Evolutionary conservation across 2,329 filamentous ascomycete genomes (phyloP), one percentile per base, ranked within the genome.

Genomic region (Colletotrichum lupini): DNA sequence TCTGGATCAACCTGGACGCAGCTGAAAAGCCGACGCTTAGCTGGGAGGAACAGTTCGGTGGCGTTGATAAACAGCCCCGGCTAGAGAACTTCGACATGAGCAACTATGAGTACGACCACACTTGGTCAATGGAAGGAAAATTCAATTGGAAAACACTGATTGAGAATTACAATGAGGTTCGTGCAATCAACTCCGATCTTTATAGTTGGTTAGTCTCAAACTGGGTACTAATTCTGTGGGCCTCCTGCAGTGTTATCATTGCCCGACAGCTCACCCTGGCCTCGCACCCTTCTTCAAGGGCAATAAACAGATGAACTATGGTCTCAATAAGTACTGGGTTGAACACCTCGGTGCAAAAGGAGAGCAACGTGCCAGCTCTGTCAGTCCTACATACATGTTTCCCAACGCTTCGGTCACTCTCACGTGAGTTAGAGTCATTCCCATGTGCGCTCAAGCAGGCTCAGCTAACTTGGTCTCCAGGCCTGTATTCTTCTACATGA

Each of bases 271-370:
- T 16, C 37, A 42, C 37, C 37, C 37, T 42, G 37, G 37, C 37
- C 37, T 42, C 37, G 37, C 37, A 42, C 37, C 46, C 73, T 76
- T 65, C 57, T 76, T 76, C n/a, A 75, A 70, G 35, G 75, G 76
- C 46, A 67, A 85, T 78, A 87, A 88, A 76, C 85, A 76, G 71
- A 74, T 74, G 19, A 22, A 87, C 75, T 85, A 87, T 78, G 87
- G 85, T 76, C 81, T 83, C 22, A 30, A 61, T 7, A 61, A 61
- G 32, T 46, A 46, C 16, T 61, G 59, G 59, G 35, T 61, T 61
- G 59, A 32, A 24, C 59, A 61, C 11, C 42, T 61, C 1, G 59
- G 59, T 6, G 59, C 59, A 5, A 61, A 61, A 19, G 59, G 59
- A 61, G 35, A 61, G 1, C 22, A 61, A 14, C 59, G 86, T 83